Conservation (phyloP, 306 rosid species). For the Vachellia collinsii region DNA sequence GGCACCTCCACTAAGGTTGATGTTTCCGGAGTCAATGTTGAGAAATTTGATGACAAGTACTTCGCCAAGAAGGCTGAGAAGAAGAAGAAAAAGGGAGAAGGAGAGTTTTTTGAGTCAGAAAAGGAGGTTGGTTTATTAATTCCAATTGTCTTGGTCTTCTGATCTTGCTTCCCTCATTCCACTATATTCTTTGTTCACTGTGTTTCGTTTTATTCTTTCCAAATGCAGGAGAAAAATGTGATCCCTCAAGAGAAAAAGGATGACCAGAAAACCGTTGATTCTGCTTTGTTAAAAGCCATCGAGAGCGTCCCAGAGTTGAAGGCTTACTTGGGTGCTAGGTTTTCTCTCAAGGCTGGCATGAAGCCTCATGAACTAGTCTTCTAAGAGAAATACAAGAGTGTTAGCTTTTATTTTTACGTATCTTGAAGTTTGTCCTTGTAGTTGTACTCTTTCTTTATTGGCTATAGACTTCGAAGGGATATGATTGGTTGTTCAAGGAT, state of each 20-base stretch:
- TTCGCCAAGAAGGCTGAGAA: conserved; percentile 55
- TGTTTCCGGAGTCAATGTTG: conserved; percentile 55
- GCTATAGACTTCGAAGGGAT: conserved; percentile 10
- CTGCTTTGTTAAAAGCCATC: conserved; percentile 58
- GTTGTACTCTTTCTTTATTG: conserved; percentile 4
- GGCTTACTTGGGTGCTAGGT: conserved; percentile 76
- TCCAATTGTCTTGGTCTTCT: neutral
- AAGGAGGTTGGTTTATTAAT: conserved; percentile 52
- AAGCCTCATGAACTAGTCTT: conserved; percentile 28
- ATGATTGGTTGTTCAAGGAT: neutral
- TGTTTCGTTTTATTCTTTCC: neutral
- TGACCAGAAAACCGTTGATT: conserved; percentile 73
- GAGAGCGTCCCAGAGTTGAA: conserved; percentile 74
- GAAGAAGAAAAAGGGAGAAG: conserved; percentile 65
- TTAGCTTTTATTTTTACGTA: neutral
- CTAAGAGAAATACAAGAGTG: neutral
- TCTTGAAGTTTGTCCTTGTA: neutral
- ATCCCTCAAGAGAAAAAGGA: conserved; percentile 82
- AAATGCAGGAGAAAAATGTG: conserved; percentile 61
- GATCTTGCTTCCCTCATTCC: neutral
- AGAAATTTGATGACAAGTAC: conserved; percentile 65
- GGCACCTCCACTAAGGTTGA: conserved; percentile 73
- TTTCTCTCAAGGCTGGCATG: conserved; percentile 29
- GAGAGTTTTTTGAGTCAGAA: conserved; percentile 66
- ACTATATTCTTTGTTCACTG: neutral